Evolutionary conservation across 1,284 basidiomycete genomes (phyloP).

Genomic region (Trichosporon faecale): DNA sequence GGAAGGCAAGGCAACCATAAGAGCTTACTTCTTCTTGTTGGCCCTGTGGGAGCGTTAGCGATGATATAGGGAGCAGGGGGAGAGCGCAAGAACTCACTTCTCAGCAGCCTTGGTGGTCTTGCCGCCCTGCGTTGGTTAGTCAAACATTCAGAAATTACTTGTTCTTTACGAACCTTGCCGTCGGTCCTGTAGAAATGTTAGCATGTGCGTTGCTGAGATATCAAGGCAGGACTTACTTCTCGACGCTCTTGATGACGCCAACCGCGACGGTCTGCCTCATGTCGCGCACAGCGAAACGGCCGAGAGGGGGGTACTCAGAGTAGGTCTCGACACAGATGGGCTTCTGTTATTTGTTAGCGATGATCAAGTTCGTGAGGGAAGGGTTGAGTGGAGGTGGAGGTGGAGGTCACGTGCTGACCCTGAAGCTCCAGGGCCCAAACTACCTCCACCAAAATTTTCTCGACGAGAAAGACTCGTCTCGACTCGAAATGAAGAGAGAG

Average conservation of each 20-base stretch:
- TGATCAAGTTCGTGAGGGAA: not conserved
- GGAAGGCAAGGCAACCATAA: too few species aligned
- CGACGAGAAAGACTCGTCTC: not conserved
- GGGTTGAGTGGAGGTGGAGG: not conserved
- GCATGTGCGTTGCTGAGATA: too few species aligned
- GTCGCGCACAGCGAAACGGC: conserved; percentile 88
- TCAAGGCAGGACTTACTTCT: not conserved
- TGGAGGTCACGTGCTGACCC: not conserved
- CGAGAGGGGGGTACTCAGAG: conserved; percentile 97
- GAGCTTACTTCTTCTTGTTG: conserved; percentile 29
- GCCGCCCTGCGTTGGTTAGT: conserved; percentile 48
- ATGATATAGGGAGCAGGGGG: too few species aligned
- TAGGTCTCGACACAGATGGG: conserved; percentile 85
- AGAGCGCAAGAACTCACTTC: too few species aligned
- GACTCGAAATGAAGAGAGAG: not conserved
- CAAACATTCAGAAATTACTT: too few species aligned
- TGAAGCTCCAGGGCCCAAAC: too few species aligned
- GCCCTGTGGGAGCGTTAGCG: too few species aligned
- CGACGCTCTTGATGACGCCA: conserved; percentile 86
- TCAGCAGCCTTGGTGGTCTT: conserved; percentile 82
- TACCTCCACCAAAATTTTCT: not conserved
- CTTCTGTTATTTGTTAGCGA: conserved; percentile 55
- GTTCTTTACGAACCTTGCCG: too few species aligned
- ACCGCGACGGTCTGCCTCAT: conserved; percentile 98
- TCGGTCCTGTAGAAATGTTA: conserved; percentile 58